Evolutionary conservation across 495 filamentous ascomycete species (phyloP).

Genomic region (Pseudotulostoma volvatum): DNA sequence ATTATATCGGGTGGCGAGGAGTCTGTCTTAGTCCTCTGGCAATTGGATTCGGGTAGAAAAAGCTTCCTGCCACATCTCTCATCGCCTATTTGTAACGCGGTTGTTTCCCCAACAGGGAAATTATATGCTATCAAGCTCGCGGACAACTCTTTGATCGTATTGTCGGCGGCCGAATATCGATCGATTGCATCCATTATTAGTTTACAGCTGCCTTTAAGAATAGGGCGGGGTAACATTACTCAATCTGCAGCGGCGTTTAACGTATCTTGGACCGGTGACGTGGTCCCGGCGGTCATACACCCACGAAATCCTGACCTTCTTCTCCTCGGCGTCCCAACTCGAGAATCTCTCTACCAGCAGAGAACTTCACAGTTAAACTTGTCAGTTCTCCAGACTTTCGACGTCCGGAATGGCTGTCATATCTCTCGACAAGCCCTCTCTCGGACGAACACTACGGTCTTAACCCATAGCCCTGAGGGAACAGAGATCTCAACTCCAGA

Average conservation of each 20-base stretch:
- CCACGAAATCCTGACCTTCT: slow-evolving; percentile 40
- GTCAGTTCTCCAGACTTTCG: slow-evolving; percentile 65
- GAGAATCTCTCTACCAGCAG: slow-evolving; percentile 20
- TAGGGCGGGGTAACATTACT: neutral
- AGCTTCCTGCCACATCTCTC: slow-evolving; percentile 79
- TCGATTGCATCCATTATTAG: slow-evolving; percentile 69
- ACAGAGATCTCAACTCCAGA: slow-evolving; percentile 55
- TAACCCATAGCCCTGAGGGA: slow-evolving; percentile 55
- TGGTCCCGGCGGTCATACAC: slow-evolving; percentile 30
- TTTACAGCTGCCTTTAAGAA: slow-evolving; percentile 41
- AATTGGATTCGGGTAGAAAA: slow-evolving; percentile 66
- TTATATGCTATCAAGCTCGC: slow-evolving; percentile 70
- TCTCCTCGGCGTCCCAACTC: slow-evolving; percentile 42
- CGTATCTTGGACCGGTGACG: neutral
- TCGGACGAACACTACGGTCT: slow-evolving; percentile 68
- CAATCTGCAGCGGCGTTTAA: neutral
- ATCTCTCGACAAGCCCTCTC: slow-evolving; percentile 73
- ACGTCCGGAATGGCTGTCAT: slow-evolving; percentile 54
- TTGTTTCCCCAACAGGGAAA: slow-evolving; percentile 60
- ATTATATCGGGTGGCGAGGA: slow-evolving; percentile 84
- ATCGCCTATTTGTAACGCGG: slow-evolving; percentile 63
- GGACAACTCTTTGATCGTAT: slow-evolving; percentile 75
- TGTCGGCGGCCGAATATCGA: slow-evolving; percentile 75
- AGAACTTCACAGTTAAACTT: slow-evolving; percentile 17
- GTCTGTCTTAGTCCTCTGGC: slow-evolving; percentile 87